A percentile compares a stretch with the other conserved stretches of the same genome.
Conservation (phyloP, 176 grass and related monocot genomes). For the Saccharum officinarum region DNA sequence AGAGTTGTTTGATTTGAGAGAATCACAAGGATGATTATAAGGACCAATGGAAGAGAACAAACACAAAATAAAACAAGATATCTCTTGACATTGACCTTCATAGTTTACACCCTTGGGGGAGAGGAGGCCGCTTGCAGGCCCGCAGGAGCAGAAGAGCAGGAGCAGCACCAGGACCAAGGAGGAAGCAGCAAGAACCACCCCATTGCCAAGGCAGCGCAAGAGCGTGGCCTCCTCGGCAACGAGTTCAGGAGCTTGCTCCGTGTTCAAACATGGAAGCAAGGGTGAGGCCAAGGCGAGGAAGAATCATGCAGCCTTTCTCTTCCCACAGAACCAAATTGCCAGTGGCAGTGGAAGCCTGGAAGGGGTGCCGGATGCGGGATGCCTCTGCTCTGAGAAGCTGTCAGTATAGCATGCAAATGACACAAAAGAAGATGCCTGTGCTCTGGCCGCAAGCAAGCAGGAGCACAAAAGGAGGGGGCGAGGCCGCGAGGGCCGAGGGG, state of each 20-base stretch:
- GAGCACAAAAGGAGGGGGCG: conserved; percentile 28
- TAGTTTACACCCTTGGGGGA: conserved; percentile 88
- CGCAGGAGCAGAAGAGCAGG: conserved; percentile 12
- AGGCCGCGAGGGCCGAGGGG: neutral
- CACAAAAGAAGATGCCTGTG: conserved; percentile 81
- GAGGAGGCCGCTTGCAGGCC: conserved; percentile 54
- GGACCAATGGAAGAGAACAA: conserved; percentile 20
- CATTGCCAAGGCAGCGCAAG: conserved; percentile 29
- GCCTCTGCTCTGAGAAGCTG: conserved; percentile 40
- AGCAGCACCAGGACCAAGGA: conserved; percentile 23
- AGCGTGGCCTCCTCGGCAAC: conserved; percentile 15
- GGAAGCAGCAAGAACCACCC: conserved; percentile 30
- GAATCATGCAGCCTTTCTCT: conserved; percentile 63
- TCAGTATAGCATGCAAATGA: conserved; percentile 71
- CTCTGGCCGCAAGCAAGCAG: conserved; percentile 57
- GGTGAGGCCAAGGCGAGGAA: conserved; percentile 52
- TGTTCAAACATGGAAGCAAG: conserved; percentile 47
- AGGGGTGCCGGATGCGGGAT: neutral
- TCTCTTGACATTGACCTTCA: conserved; percentile 63
- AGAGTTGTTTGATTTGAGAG: neutral
- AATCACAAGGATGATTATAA: neutral
- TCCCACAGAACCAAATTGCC: conserved; percentile 15
- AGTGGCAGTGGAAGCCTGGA: conserved; percentile 19
- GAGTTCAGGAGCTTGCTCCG: conserved; percentile 27
- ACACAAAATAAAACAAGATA: neutral